Evolutionary conservation across 768 basidiomycete genomes (phyloP), one percentile per base, ranked within the genome.

Genomic region (Hygrophorus pudorinus): DNA sequence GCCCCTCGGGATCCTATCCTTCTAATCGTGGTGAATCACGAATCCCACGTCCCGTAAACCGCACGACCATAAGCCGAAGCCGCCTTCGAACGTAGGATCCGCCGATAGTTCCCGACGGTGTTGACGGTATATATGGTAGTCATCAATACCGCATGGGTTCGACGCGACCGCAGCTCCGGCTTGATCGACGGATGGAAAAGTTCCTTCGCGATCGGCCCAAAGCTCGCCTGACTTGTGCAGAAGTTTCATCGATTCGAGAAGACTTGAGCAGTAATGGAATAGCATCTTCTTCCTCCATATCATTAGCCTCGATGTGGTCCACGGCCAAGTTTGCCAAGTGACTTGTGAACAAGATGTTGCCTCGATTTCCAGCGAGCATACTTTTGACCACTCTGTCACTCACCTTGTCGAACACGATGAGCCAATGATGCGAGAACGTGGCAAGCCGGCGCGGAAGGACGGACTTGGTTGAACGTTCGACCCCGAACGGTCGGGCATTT

Each of bases 321-420:
- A 38, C 31, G 9, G 35, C 49, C 10, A 42, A 8, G 4, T 48
- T 35, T 18, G 31, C 44, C 35, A 53, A 14, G n/a, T 33, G 47
- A 27, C 52, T 55, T 6, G 52, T 53, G n/a, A 55, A 34, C n/a
- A 55, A 30, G 21, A 55, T 49, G 39, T 55, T 55, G 6, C 54
- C 54, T 30, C 12, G 32, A 16, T 42, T 47, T 5, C 55, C 51
- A 30, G 46, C 20, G 11, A 51, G 55, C 16, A 53, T 28, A 27
- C 37, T 51, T 39, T 44, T 17, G 8, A 52, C 12, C 16, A 35
- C 18, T 36, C 40, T 43, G 48, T 34, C 45, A 42, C 51, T 49
- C 18, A n/a, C n/a, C n/a, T n/a, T n/a, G n/a, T n/a, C n/a, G n/a
- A n/a, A n/a, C n/a, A n/a, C n/a, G n/a, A n/a, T 38, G n/a, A 56